Percentiles rank a stretch among this genome's conserved stretches.
Evolutionary conservation across 202 grass and related monocot species (phyloP).

Genomic region (Elaeis oleifera): DNA sequence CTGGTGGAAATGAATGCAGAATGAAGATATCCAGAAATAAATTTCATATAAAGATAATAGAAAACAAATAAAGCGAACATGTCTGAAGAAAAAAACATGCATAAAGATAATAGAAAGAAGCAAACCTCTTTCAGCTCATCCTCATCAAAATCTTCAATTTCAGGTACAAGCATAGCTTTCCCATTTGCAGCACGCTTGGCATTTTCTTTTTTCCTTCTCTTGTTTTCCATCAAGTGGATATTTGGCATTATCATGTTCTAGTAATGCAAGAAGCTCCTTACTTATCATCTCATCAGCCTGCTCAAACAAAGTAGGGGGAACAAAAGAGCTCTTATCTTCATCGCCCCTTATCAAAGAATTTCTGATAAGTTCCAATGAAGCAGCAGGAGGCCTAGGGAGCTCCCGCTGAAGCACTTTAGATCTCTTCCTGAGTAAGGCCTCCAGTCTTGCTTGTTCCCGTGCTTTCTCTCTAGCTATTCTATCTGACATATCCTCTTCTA

Average conservation of each 20-base stretch:
- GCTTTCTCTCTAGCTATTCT: constrained; percentile 55
- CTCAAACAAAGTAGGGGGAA: constrained; percentile 73
- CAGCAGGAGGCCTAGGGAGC: constrained; percentile 58
- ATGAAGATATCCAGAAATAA: too few species aligned
- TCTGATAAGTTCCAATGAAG: constrained; percentile 54
- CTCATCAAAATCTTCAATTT: constrained; percentile 75
- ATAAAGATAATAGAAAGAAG: neutral
- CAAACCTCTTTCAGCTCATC: constrained; percentile 57
- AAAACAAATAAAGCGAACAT: neutral
- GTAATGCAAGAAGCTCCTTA: constrained; percentile 52
- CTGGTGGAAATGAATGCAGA: too few species aligned
- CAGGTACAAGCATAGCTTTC: constrained; percentile 32
- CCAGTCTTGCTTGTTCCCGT: constrained; percentile 55
- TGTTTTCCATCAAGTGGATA: constrained; percentile 69
- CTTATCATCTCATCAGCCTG: constrained; percentile 79
- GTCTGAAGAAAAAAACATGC: neutral
- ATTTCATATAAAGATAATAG: too few species aligned
- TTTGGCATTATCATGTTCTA: constrained; percentile 86
- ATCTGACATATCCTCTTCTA: constrained; percentile 81
- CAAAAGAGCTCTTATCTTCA: constrained; percentile 66
- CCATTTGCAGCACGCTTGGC: constrained; percentile 37
- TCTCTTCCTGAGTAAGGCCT: constrained; percentile 75
- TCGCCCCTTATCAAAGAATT: constrained; percentile 48
- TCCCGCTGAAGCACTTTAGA: constrained; percentile 84
- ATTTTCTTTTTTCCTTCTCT: constrained; percentile 61